Evolutionary conservation across 148 eudicot species (phyloP).

Genomic region (Diospyros kaki): DNA sequence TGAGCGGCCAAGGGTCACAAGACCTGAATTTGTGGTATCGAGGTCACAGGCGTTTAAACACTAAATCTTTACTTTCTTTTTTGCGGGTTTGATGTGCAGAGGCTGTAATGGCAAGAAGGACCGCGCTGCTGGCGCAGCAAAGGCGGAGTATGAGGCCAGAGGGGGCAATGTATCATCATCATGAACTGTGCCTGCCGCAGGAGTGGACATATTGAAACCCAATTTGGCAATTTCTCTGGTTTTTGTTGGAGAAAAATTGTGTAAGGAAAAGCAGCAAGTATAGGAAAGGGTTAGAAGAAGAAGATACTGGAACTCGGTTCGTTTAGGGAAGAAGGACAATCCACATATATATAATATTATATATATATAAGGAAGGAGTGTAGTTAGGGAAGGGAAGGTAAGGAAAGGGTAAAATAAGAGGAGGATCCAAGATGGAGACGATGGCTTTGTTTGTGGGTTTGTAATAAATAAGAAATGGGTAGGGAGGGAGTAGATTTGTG

Average conservation of each 20-base stretch:
- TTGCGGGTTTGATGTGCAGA: slow-evolving; percentile 19
- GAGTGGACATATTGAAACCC: slow-evolving; percentile 43
- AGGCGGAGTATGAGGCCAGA: slow-evolving; percentile 15
- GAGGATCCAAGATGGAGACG: neutral
- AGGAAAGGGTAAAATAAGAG: neutral
- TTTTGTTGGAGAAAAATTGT: neutral
- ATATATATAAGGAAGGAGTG: neutral
- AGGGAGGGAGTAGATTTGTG: neutral
- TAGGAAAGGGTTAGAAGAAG: neutral
- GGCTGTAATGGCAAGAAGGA: slow-evolving; percentile 35
- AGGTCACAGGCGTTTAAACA: too few relatives aligned
- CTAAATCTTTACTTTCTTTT: too few relatives aligned
- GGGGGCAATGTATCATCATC: neutral
- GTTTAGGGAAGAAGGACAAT: neutral
- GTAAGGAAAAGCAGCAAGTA: neutral
- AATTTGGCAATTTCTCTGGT: neutral
- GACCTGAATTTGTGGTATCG: too few relatives aligned
- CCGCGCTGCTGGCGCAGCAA: slow-evolving; percentile 34
- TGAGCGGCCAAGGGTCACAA: too few relatives aligned
- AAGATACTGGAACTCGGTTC: neutral
- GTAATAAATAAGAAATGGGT: neutral
- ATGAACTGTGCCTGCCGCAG: slow-evolving; percentile 31
- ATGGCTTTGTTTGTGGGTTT: neutral
- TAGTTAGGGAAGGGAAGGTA: neutral
- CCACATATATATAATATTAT: neutral